These are phyloP conservation scores for Geotrichum klebahnii DNA, from an alignment of 1,139 yeast genomes.

Conservation along the genomic window DNA sequence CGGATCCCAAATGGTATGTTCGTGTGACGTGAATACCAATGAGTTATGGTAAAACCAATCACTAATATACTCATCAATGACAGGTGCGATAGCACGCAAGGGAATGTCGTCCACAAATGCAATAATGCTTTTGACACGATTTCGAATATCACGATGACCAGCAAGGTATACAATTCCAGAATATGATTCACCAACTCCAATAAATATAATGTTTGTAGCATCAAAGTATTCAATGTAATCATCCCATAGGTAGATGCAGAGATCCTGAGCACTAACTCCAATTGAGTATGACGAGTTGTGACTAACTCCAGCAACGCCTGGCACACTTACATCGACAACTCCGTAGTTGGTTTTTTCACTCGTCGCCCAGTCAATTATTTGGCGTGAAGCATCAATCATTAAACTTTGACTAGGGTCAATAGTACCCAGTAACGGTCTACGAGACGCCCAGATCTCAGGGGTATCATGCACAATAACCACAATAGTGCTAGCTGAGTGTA, in stretches of 20 bases:
- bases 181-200: slow-evolving; percentile 89
- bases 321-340: slow-evolving; percentile 77
- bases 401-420: slow-evolving; percentile 68
- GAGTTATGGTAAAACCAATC: slow-evolving; percentile 93
- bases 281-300: slow-evolving; percentile 26
- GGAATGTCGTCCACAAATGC: slow-evolving; percentile 63
- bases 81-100: slow-evolving; percentile 73
- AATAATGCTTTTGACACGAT: slow-evolving; percentile 68
- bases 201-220: slow-evolving; percentile 65
- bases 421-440: slow-evolving; percentile 74
- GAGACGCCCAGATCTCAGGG: slow-evolving; percentile 86
- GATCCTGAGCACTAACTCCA: slow-evolving; percentile 54
- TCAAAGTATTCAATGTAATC: slow-evolving; percentile 72
- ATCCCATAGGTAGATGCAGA: slow-evolving; percentile 81
- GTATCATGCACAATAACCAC: slow-evolving; percentile 83
- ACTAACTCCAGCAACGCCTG: slow-evolving; percentile 40
- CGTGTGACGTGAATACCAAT: slow-evolving; percentile 68
- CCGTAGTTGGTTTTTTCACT: slow-evolving; percentile 55
- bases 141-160: slow-evolving; percentile 69
- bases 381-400: slow-evolving; percentile 58
- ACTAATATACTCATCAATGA: slow-evolving; percentile 80
- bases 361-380: slow-evolving; percentile 55
- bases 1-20: slow-evolving; percentile 72
- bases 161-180: slow-evolving; percentile 81
- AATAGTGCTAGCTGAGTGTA: slow-evolving; percentile 60